These are phyloP conservation scores for Globomyces pollinis-pini DNA, from an alignment of 192 early-diverging fungal species.

Conservation along the genomic window DNA sequence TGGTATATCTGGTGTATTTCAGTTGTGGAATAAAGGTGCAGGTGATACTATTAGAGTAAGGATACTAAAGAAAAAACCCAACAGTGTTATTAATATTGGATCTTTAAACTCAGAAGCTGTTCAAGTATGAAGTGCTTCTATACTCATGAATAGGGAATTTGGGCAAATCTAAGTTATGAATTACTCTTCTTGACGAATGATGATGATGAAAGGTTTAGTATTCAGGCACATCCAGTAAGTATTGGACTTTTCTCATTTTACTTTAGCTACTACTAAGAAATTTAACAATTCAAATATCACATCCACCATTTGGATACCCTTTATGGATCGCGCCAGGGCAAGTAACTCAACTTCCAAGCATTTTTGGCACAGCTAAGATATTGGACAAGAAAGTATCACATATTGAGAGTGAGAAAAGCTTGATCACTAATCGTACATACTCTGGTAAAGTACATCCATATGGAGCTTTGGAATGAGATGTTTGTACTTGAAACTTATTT, in stretches of 20 bases:
- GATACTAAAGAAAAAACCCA: constrained; percentile 11
- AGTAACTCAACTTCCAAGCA: too few relatives aligned
- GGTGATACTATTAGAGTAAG: constrained; percentile 8
- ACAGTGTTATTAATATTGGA: constrained; percentile 6
- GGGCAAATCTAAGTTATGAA: constrained; percentile 38
- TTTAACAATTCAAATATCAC: constrained; percentile 31
- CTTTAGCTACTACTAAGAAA: constrained; percentile 29
- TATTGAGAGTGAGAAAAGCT: too few relatives aligned
- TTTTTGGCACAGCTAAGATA: too few relatives aligned
- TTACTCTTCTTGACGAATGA: constrained; percentile 42
- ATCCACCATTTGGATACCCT: constrained; percentile 43
- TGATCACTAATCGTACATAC: too few relatives aligned
- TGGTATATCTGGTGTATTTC: constrained; percentile 6
- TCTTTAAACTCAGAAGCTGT: constrained; percentile 20
- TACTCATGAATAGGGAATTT: constrained; percentile 25
- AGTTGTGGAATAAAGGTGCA: background rate
- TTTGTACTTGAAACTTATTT: too few relatives aligned
- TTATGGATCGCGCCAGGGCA: constrained; percentile 19
- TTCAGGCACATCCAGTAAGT: constrained; percentile 35
- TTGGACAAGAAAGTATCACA: too few relatives aligned
- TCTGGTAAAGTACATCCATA: too few relatives aligned
- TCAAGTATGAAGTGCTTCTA: background rate
- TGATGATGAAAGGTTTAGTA: constrained; percentile 45
- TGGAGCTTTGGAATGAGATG: too few relatives aligned
- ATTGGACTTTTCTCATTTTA: background rate